Conservation (phyloP, 2,329 filamentous ascomycete genomes). For the Fusarium newnesense region DNA sequence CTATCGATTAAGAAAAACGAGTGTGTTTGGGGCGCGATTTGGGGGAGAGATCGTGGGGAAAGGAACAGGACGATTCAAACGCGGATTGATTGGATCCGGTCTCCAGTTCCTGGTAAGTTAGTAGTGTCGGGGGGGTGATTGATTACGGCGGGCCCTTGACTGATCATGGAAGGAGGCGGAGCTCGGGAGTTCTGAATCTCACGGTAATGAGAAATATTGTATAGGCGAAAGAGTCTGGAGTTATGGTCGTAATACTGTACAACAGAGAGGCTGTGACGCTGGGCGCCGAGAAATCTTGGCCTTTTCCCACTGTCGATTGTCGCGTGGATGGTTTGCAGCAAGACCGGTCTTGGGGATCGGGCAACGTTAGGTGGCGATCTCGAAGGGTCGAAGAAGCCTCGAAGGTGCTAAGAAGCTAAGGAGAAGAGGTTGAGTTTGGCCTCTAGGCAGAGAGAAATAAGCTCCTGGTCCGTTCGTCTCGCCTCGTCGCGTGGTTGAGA, state of each 20-base stretch:
- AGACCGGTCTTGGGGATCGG: constrained; percentile 5
- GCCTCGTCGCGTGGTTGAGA: constrained; percentile 1
- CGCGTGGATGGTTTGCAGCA: constrained; percentile 17
- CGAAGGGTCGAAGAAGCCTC: constrained; percentile 26
- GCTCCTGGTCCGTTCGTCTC: constrained; percentile 21
- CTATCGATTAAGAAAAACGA: constrained; percentile 12
- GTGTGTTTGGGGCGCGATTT: constrained; percentile 25
- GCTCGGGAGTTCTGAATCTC: neutral
- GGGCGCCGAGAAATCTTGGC: constrained; percentile 32
- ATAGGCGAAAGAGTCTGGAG: neutral
- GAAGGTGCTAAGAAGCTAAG: constrained; percentile 1
- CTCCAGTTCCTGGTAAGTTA: neutral
- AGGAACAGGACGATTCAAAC: constrained; percentile 23
- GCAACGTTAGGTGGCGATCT: constrained; percentile 25
- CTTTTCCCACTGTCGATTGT: constrained; percentile 21
- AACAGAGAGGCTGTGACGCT: constrained; percentile 25
- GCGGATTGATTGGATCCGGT: constrained; percentile 10
- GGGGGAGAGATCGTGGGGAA: constrained; percentile 24
- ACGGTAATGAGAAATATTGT: neutral
- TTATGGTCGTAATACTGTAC: neutral
- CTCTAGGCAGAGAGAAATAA: neutral
- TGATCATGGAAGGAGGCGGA: constrained; percentile 19
- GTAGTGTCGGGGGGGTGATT: constrained; percentile 5
- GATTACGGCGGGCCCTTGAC: constrained; percentile 20
- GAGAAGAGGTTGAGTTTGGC: neutral